Base-by-base conservation (phyloP, 805 yeast genomes). In the Zygoascus flipseniorum region DNA sequence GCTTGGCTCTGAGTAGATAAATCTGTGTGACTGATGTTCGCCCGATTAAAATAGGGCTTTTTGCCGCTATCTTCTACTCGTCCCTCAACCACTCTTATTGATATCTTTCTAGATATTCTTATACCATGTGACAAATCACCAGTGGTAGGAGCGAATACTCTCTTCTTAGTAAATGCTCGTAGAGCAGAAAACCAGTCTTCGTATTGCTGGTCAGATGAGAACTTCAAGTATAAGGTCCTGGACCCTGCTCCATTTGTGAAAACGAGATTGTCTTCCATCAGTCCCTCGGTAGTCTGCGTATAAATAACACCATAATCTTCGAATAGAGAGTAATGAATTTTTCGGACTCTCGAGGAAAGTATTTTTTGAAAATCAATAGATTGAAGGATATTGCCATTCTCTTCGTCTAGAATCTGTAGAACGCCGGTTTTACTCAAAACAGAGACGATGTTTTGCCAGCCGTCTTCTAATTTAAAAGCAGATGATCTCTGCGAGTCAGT, bases 161-260 rank as follows among this genome's bases (percentile, higher is more conserved):
- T 54, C 47, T 61, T 61, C 54, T 49, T 53, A 16, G 69, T 52
- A 37, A 66, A 59, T 2, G 60, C 52, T 43, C 58, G 58, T 35
- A 67, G 51, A 3, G 65, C 58, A 5, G 66, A 60, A 43, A 63
- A 59, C 71, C 71, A 68, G 53, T 64, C 67, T 32, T 62, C 69
- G 32, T 58, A 60, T 42, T 65, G 69, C 23, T 57, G 56, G 18
- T 60, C 58, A n/a, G 54, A 54, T 9, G 39, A 4, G 19, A 53
- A 49, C 23, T 44, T 32, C 5, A 44, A 20, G 35, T 53, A 53
- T 14, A 53, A 6, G 8, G 18, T 11, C 18, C 8, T 26, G 20
- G 18, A 5, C 11, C 28, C 41, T 16, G 31, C 16, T 13, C 32
- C 32, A 47, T 14, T 10, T 13, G n/a, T 31, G n/a, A 26, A 32